These are phyloP conservation scores for Coccomyxa sp. DNA, from an alignment of 139 green algal genomes.

Conservation along the genomic window DNA sequence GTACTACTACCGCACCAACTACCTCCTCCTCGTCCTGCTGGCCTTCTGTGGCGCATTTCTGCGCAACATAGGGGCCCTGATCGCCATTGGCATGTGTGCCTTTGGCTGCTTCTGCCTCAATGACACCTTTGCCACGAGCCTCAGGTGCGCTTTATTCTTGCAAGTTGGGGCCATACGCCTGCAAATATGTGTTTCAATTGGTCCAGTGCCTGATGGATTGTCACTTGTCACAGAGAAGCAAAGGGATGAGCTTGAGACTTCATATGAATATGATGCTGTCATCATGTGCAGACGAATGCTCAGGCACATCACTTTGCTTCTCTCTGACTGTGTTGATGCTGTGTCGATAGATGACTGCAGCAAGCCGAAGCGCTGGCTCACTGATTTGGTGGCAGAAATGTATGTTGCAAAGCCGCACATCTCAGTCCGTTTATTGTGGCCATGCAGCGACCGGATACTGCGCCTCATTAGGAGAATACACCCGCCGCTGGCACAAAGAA, in stretches of 20 bases:
- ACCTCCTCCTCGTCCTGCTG: slow-evolving; percentile 28
- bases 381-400: not conserved
- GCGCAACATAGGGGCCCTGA: slow-evolving; percentile 15
- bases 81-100: slow-evolving; percentile 1
- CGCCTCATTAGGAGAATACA: slow-evolving; percentile 27
- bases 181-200: not conserved
- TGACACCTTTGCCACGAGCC: slow-evolving; percentile 38
- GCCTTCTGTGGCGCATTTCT: slow-evolving; percentile 19
- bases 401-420: not conserved
- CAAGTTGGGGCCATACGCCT: not conserved
- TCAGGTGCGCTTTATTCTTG: slow-evolving; percentile 29
- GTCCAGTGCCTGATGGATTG: not conserved
- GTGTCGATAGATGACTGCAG: no score
- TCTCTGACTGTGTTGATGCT: not conserved
- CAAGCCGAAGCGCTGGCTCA: no score
- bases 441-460: slow-evolving; percentile 35
- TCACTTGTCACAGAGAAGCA: not conserved
- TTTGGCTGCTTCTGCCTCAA: slow-evolving; percentile 32
- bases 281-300: not conserved
- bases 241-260: no score
- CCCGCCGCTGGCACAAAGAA: slow-evolving; percentile 15
- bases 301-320: not conserved
- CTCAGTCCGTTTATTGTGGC: not conserved
- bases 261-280: not conserved
- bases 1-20: slow-evolving; percentile 51